These are phyloP conservation scores for Beauveria sp. DNA, from an alignment of 2,329 filamentous ascomycete species.

Conservation along the genomic window DNA sequence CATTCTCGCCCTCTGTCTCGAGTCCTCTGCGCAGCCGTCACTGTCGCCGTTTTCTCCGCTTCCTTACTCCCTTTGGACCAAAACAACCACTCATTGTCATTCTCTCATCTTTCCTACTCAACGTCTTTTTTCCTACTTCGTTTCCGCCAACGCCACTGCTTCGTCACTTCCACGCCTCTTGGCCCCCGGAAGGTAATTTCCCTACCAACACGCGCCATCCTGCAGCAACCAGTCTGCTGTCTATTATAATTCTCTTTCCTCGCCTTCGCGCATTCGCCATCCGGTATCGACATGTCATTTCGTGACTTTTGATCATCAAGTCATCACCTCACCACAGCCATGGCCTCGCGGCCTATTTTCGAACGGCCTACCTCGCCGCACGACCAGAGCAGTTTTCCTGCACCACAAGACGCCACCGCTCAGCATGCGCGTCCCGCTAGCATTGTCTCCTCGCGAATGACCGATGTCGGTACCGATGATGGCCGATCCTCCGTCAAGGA, in stretches of 20 bases:
- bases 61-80: neutral
- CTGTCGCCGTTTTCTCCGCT: neutral
- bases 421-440: slow-evolving; percentile 47
- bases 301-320: neutral
- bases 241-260: neutral
- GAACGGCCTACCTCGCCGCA: slow-evolving; percentile 28
- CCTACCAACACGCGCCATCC: neutral
- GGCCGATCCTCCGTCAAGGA: slow-evolving; percentile 21
- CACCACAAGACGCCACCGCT: slow-evolving; percentile 32
- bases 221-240: neutral
- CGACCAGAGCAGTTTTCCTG: slow-evolving; percentile 32
- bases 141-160: neutral
- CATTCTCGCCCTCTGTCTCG: neutral
- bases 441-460: slow-evolving; percentile 66
- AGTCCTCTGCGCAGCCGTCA: neutral
- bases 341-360: slow-evolving; percentile 12
- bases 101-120: neutral
- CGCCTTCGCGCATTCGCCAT: neutral
- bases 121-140: neutral
- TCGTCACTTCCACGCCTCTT: neutral
- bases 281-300: slow-evolving; percentile 2
- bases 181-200: neutral
- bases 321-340: neutral
- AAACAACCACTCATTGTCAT: neutral
- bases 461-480: slow-evolving; percentile 53